Conservation (phyloP, 2,329 filamentous ascomycete genomes). For the Aciculosporium take region DNA sequence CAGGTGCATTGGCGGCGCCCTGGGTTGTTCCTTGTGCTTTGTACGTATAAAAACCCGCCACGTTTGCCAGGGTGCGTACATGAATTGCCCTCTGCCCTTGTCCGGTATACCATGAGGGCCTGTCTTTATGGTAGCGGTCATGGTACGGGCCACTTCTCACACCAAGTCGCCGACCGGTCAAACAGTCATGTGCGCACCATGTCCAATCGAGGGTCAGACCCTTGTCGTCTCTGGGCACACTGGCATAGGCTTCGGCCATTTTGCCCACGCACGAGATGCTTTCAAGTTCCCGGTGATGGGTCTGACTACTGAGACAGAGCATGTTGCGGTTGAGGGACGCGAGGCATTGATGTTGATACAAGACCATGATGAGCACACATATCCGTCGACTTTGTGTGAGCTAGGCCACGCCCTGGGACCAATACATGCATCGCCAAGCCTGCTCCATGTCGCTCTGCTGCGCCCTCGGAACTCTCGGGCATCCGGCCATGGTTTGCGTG, state of each 20-base stretch:
- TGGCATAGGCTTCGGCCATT: too few species aligned
- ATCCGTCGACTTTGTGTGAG: constrained; percentile 1
- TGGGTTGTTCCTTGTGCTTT: neutral
- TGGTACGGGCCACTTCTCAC: constrained; percentile 2
- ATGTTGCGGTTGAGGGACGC: neutral
- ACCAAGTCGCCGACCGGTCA: neutral
- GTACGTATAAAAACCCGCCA: constrained; percentile 16
- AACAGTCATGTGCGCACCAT: neutral
- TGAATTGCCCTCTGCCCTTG: neutral
- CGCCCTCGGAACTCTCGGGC: neutral
- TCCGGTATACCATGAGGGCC: neutral
- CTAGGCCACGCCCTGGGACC: neutral
- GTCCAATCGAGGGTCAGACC: neutral
- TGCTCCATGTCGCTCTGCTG: neutral
- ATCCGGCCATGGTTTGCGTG: neutral
- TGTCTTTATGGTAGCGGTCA: neutral
- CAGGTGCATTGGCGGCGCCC: constrained; percentile 1
- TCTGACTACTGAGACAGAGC: neutral
- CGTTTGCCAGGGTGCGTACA: constrained; percentile 11
- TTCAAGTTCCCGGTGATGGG: neutral
- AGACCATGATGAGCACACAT: neutral
- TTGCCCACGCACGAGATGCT: neutral
- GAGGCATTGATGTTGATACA: too few species aligned
- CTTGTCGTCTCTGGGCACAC: neutral
- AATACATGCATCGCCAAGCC: too few species aligned